Conservation (phyloP, 805 yeast species). For the Schizosaccharomyces japonicus region DNA sequence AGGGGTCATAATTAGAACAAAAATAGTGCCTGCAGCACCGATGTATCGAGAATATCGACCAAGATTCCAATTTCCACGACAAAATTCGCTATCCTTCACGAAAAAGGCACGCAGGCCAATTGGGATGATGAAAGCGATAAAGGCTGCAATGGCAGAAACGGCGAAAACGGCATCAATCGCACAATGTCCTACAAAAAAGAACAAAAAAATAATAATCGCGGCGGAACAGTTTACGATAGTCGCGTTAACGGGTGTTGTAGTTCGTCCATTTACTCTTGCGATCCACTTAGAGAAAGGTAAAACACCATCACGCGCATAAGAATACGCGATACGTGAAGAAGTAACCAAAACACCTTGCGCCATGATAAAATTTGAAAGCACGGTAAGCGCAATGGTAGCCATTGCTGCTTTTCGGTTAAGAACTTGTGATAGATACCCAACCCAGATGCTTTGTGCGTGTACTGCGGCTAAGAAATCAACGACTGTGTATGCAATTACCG, state of each 20-base stretch:
- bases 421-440: background rate
- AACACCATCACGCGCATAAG: conserved; percentile 12
- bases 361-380: conserved; percentile 25
- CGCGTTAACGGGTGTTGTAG: conserved; percentile 11
- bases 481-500: conserved; percentile 39
- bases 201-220: conserved; percentile 14
- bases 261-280: conserved; percentile 8
- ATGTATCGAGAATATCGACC: conserved; percentile 28
- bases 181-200: conserved; percentile 38
- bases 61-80: conserved; percentile 44
- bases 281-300: conserved; percentile 12
- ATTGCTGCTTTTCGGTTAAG: conserved; percentile 14
- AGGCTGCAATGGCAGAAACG: conserved; percentile 47
- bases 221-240: conserved; percentile 10
- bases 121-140: conserved; percentile 41
- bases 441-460: background rate
- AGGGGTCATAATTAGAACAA: conserved; percentile 33
- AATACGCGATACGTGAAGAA: conserved; percentile 12
- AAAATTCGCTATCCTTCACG: conserved; percentile 24
- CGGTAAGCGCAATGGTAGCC: conserved; percentile 23
- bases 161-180: conserved; percentile 52
- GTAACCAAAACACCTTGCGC: conserved; percentile 20
- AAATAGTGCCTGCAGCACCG: conserved; percentile 19
- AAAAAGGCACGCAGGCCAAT: conserved; percentile 30
- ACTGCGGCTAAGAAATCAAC: background rate